Conservation (phyloP, 805 yeast species). For the Millerozyma miso region DNA sequence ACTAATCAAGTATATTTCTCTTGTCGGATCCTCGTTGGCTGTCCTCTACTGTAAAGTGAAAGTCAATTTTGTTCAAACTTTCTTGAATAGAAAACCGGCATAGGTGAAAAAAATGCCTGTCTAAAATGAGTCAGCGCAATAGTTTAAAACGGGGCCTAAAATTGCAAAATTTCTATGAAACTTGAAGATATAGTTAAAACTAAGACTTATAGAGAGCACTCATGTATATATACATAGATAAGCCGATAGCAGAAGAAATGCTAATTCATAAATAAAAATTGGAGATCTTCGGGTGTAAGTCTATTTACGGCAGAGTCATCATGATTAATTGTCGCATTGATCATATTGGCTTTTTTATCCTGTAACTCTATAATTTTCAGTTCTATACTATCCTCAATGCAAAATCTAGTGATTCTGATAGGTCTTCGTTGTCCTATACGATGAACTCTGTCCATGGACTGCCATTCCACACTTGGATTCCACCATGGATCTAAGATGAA, state of each 20-base stretch:
- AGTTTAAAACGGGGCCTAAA: not conserved
- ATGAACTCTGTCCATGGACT: conserved; percentile 96
- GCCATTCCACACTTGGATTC: conserved; percentile 99
- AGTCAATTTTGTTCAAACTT: not conserved
- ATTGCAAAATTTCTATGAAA: not conserved
- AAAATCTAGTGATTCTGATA: conserved; percentile 84
- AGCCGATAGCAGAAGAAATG: not conserved
- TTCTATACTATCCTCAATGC: conserved; percentile 96
- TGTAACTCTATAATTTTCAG: conserved; percentile 93
- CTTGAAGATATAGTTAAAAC: too few relatives aligned
- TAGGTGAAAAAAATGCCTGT: not conserved
- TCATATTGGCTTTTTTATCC: conserved; percentile 97
- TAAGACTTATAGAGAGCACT: not conserved
- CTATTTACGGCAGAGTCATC: conserved; percentile 89
- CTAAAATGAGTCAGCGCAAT: not conserved
- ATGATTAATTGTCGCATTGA: conserved; percentile 89
- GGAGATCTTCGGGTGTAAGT: conserved; percentile 90
- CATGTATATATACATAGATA: not conserved
- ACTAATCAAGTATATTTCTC: too few relatives aligned
- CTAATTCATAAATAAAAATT: conserved; percentile 84
- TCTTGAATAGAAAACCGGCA: not conserved
- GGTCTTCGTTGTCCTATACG: conserved; percentile 96
- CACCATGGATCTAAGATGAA: conserved; percentile 98
- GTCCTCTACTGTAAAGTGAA: not conserved
- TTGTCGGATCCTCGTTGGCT: not conserved